Evolutionary conservation across 768 basidiomycete species (phyloP).

Genomic region (Phylloporus sp.): DNA sequence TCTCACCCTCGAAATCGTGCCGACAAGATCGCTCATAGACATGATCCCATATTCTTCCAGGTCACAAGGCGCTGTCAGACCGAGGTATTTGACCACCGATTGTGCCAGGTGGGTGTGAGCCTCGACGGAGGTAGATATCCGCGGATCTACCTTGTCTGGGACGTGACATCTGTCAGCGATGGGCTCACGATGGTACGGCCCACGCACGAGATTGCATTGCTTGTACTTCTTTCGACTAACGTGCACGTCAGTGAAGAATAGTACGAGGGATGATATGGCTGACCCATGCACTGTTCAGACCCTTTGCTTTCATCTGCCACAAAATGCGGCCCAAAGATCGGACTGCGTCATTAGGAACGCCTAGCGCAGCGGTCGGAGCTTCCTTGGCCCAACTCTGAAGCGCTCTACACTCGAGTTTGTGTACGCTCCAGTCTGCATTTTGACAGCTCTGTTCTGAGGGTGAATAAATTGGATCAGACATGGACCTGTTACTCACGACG

Average conservation of each 20-base stretch:
- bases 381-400: conserved; percentile 52
- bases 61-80: conserved; percentile 52
- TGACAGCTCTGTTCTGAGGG: conserved; percentile 56
- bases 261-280: conserved; percentile 22
- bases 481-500: conserved; percentile 42
- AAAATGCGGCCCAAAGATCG: conserved; percentile 73
- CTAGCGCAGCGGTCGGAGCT: conserved; percentile 42
- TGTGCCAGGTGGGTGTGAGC: conserved; percentile 68
- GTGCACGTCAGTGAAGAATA: neutral
- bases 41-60: conserved; percentile 52
- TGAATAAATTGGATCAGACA: neutral
- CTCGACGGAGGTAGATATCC: conserved; percentile 43
- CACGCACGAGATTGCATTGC: conserved; percentile 72
- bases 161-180: neutral
- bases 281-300: conserved; percentile 55
- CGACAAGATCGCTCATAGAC: conserved; percentile 59
- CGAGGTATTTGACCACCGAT: conserved; percentile 66
- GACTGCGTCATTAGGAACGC: conserved; percentile 72
- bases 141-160: conserved; percentile 54
- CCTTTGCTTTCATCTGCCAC: conserved; percentile 56
- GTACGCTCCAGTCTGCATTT: conserved; percentile 63
- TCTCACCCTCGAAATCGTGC: conserved; percentile 65
- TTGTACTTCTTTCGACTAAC: conserved; percentile 58
- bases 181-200: neutral
- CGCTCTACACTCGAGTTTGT: conserved; percentile 75